Evolutionary conservation across 1,284 basidiomycete genomes (phyloP).

Genomic region (Sporisorium exsertum): DNA sequence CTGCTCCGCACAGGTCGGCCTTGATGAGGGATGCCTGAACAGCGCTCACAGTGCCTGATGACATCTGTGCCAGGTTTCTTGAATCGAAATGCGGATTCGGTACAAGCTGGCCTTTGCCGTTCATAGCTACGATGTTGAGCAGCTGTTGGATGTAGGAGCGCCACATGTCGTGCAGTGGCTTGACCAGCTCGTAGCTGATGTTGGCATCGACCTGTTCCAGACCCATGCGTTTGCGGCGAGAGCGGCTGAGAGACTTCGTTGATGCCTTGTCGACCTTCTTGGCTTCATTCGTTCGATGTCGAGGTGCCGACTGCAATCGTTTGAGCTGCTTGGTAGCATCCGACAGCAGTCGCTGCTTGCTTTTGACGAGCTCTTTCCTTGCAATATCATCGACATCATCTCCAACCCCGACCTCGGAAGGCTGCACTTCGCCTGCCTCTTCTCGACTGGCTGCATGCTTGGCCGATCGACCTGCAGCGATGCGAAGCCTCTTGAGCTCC

Average conservation of each 20-base stretch:
- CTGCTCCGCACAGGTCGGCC: slow-evolving; percentile 50
- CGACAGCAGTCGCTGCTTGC: slow-evolving; percentile 34
- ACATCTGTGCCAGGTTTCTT: slow-evolving; percentile 27
- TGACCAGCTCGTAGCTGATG: slow-evolving; percentile 39
- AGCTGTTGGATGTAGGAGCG: slow-evolving; percentile 52
- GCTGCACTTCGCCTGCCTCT: not conserved
- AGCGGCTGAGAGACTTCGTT: slow-evolving; percentile 29
- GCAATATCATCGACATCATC: not conserved
- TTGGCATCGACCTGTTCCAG: slow-evolving; percentile 36
- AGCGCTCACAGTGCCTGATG: slow-evolving; percentile 39
- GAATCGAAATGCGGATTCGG: slow-evolving; percentile 40
- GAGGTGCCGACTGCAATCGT: slow-evolving; percentile 24
- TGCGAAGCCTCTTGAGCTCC: slow-evolving; percentile 41
- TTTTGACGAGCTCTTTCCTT: slow-evolving; percentile 18
- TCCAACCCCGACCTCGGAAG: not conserved
- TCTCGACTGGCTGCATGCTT: slow-evolving; percentile 6
- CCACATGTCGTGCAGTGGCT: slow-evolving; percentile 50
- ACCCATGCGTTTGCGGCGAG: slow-evolving; percentile 41
- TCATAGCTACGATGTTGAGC: slow-evolving; percentile 43
- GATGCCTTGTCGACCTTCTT: slow-evolving; percentile 34
- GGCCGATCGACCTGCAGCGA: slow-evolving; percentile 23
- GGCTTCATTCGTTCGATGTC: slow-evolving; percentile 18
- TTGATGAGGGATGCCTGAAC: slow-evolving; percentile 48
- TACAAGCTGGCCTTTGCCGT: slow-evolving; percentile 30
- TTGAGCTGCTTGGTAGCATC: slow-evolving; percentile 30